Conservation (phyloP, 169 alveolate genomes). For the Besnoitia besnoiti region DNA sequence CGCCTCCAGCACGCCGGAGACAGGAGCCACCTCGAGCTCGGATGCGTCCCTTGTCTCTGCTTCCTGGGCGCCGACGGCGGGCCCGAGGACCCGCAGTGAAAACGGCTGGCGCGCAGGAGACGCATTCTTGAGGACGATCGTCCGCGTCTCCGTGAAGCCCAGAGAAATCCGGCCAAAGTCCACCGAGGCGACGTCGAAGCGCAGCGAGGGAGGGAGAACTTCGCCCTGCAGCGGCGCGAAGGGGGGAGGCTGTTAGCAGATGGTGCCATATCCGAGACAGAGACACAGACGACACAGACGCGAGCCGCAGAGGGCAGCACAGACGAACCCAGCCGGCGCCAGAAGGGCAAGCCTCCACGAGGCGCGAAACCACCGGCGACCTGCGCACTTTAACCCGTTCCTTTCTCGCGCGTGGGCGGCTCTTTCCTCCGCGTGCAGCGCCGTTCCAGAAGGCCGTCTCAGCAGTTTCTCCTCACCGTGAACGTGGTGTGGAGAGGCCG, state of each 20-base stretch:
- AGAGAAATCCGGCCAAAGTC: conserved; percentile 91
- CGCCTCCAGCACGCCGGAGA: not conserved
- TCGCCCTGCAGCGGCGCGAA: conserved; percentile 85
- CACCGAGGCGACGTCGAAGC: conserved; percentile 87
- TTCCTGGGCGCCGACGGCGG: not conserved
- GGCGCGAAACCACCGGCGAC: too few relatives aligned
- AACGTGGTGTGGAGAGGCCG: conserved; percentile 8
- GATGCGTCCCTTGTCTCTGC: not conserved
- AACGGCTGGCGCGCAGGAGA: conserved; percentile 28
- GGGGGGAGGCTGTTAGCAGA: too few relatives aligned
- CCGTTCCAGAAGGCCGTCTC: too few relatives aligned
- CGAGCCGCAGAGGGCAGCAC: too few relatives aligned
- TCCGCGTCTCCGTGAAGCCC: conserved; percentile 88
- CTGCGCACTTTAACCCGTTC: too few relatives aligned
- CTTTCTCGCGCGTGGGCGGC: too few relatives aligned
- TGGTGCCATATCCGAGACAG: too few relatives aligned
- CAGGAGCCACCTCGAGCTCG: not conserved
- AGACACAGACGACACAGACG: too few relatives aligned
- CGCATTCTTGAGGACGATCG: conserved; percentile 87
- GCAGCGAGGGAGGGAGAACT: conserved; percentile 92
- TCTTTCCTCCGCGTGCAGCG: too few relatives aligned
- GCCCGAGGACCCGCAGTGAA: not conserved
- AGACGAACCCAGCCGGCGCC: too few relatives aligned
- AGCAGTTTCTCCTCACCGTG: conserved; percentile 56
- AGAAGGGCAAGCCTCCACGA: too few relatives aligned